Evolutionary conservation across 2,329 filamentous ascomycete species (phyloP).

Genomic region (Calonectria fujianensis): DNA sequence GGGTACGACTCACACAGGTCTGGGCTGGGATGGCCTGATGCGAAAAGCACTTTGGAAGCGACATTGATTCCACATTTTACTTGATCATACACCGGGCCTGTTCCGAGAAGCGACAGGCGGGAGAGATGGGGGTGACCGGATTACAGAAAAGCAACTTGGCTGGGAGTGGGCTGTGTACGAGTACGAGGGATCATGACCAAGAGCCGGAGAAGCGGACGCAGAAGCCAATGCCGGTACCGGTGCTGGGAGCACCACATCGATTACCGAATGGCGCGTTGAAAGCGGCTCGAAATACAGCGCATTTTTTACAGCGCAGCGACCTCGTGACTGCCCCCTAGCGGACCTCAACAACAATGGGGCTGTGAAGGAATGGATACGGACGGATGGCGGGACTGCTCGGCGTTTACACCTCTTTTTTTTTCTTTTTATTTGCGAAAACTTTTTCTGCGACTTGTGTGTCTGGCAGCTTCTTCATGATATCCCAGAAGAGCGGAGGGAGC

Average conservation of each 20-base stretch:
- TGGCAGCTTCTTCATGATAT: slow-evolving; percentile 55
- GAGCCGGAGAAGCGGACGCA: slow-evolving; percentile 23
- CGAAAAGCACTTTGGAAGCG: slow-evolving; percentile 45
- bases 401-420: slow-evolving; percentile 45
- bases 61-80: slow-evolving; percentile 41
- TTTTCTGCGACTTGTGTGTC: slow-evolving; percentile 47
- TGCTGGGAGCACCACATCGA: slow-evolving; percentile 21
- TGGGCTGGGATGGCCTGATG: slow-evolving; percentile 14
- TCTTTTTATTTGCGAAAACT: slow-evolving; percentile 37
- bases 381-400: slow-evolving; percentile 49
- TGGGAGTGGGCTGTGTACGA: slow-evolving; percentile 34
- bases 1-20: slow-evolving; percentile 15
- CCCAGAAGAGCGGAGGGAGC: slow-evolving; percentile 51
- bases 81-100: slow-evolving; percentile 43
- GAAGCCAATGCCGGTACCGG: slow-evolving; percentile 29
- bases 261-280: slow-evolving; percentile 19
- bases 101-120: slow-evolving; percentile 32
- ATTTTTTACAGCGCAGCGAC: slow-evolving; percentile 28
- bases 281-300: slow-evolving; percentile 25
- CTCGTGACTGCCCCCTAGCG: slow-evolving; percentile 46
- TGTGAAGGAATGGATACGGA: slow-evolving; percentile 43
- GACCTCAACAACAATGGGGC: slow-evolving; percentile 37
- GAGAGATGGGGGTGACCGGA: slow-evolving; percentile 30
- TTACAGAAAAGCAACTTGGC: slow-evolving; percentile 52
- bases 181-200: slow-evolving; percentile 28